A percentile compares a stretch with the other conserved stretches of the same genome.
phyloP scores from a whole-genome alignment of 2,329 filamentous ascomycete genomes.

The Lachnellula suecica region DNA sequence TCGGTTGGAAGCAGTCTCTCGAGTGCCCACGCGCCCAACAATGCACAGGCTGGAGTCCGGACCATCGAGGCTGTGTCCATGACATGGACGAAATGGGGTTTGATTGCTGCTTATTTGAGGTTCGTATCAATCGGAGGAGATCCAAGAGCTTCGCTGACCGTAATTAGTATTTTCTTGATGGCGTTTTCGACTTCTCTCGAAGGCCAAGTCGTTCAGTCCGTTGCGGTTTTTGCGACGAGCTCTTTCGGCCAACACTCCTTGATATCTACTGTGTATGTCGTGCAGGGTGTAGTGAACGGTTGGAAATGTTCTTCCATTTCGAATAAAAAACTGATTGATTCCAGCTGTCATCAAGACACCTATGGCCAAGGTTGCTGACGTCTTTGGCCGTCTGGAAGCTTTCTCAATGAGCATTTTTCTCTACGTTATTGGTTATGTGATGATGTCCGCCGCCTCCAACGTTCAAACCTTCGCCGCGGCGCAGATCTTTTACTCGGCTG shows the following conservation, averaged over 20 bases:
- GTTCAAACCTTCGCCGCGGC: slow-evolving; percentile 58
- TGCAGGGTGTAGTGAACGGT: slow-evolving; percentile 40
- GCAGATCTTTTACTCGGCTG: slow-evolving; percentile 63
- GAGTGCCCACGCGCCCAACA: too few species aligned
- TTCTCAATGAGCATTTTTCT: slow-evolving; percentile 43
- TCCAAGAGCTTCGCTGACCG: too few species aligned
- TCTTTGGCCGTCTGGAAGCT: slow-evolving; percentile 48
- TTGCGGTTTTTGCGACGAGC: slow-evolving; percentile 40
- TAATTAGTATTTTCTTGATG: slow-evolving; percentile 42
- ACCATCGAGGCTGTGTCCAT: slow-evolving; percentile 28
- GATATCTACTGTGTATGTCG: slow-evolving; percentile 40
- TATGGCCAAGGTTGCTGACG: slow-evolving; percentile 49
- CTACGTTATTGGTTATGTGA: slow-evolving; percentile 50
- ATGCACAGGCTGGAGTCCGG: slow-evolving; percentile 24
- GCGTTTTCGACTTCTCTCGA: slow-evolving; percentile 47
- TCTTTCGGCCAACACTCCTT: slow-evolving; percentile 52
- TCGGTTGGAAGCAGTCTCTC: too few species aligned
- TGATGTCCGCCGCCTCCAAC: slow-evolving; percentile 63
- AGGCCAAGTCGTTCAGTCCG: slow-evolving; percentile 40
- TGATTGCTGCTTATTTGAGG: slow-evolving; percentile 26
- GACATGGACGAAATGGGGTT: slow-evolving; percentile 26
- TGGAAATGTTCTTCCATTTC: slow-evolving; percentile 34
- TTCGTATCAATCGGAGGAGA: slow-evolving; percentile 8
- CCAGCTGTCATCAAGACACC: slow-evolving; percentile 58
- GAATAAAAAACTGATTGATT: slow-evolving; percentile 29